phyloP scores from a whole-genome alignment of 176 grass and related monocot species.

The Dendrocalamus sinicus region DNA sequence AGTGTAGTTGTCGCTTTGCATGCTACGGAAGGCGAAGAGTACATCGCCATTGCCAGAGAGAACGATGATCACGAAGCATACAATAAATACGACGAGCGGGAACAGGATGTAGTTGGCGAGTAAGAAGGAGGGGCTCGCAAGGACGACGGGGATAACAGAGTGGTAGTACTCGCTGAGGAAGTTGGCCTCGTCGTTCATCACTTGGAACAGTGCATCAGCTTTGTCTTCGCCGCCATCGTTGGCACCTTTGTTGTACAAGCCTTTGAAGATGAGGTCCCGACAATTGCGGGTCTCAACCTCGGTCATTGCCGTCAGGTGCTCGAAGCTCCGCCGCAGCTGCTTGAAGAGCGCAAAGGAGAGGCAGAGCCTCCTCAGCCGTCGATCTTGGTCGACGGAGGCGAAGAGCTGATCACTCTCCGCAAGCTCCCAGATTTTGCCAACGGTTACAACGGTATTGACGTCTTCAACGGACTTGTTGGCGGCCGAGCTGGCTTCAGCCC shows the following conservation, averaged over 20 bases:
- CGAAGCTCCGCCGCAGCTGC: slow-evolving; percentile 30
- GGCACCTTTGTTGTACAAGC: not conserved
- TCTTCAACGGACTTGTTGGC: not conserved
- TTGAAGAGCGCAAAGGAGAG: slow-evolving; percentile 47
- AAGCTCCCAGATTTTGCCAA: not conserved
- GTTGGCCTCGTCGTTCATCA: slow-evolving; percentile 10
- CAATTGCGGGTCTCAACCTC: not conserved
- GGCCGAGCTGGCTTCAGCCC: not conserved
- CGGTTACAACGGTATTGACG: not conserved
- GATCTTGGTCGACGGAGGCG: not conserved
- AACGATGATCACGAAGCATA: not conserved
- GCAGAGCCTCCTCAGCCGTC: slow-evolving; percentile 34
- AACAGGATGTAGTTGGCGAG: slow-evolving; percentile 12
- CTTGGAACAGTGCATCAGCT: not conserved
- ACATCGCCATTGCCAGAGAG: not conserved
- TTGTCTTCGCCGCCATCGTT: not conserved
- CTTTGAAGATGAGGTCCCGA: not conserved
- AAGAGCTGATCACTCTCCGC: not conserved
- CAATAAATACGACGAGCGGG: not conserved
- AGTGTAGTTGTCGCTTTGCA: not conserved
- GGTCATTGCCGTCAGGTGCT: not conserved
- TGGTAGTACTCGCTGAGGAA: slow-evolving; percentile 38
- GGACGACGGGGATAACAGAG: slow-evolving; percentile 9
- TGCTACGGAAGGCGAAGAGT: not conserved
- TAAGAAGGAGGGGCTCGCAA: slow-evolving; percentile 29